These are phyloP conservation scores for Aspergillus aculeatinus DNA, from an alignment of 2,329 filamentous ascomycete genomes.

Conservation along the genomic window DNA sequence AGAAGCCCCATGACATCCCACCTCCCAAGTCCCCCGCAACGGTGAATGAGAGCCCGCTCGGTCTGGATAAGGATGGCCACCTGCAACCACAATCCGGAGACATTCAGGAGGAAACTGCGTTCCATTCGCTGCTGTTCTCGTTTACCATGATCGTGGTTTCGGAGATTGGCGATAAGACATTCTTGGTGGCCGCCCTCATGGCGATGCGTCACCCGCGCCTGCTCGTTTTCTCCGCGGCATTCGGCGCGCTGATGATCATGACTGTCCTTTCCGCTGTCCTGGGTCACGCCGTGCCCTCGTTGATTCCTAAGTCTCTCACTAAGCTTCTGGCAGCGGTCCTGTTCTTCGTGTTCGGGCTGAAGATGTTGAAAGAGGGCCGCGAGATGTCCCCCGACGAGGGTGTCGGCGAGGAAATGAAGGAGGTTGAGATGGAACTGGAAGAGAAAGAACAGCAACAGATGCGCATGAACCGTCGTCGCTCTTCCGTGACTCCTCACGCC, in stretches of 20 bases:
- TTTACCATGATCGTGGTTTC: constrained; percentile 97
- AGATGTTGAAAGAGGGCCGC: constrained; percentile 80
- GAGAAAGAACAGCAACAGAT: constrained; percentile 82
- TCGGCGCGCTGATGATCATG: constrained; percentile 88
- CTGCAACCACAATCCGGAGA: constrained; percentile 35
- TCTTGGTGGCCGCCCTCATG: constrained; percentile 95
- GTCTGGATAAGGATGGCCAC: constrained; percentile 32
- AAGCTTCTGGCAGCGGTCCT: constrained; percentile 80
- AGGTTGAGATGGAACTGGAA: constrained; percentile 89
- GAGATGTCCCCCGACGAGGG: constrained; percentile 87
- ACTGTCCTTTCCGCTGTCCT: constrained; percentile 89
- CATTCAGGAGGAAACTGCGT: constrained; percentile 41
- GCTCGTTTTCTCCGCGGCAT: constrained; percentile 93
- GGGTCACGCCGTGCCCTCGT: constrained; percentile 84
- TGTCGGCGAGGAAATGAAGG: constrained; percentile 94
- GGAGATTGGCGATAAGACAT: constrained; percentile 97
- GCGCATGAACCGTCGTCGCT: constrained; percentile 64
- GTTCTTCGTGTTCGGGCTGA: constrained; percentile 86
- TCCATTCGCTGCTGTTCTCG: constrained; percentile 87
- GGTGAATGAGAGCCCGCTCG: constrained; percentile 41
- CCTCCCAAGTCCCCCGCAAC: constrained; percentile 58
- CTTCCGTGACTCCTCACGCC: constrained; percentile 70
- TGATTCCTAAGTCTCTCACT: constrained; percentile 88
- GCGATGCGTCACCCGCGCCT: constrained; percentile 96
- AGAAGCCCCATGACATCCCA: constrained; percentile 72